Conservation (phyloP, 805 yeast genomes). For the Isabelozyma pseudorhagii region DNA sequence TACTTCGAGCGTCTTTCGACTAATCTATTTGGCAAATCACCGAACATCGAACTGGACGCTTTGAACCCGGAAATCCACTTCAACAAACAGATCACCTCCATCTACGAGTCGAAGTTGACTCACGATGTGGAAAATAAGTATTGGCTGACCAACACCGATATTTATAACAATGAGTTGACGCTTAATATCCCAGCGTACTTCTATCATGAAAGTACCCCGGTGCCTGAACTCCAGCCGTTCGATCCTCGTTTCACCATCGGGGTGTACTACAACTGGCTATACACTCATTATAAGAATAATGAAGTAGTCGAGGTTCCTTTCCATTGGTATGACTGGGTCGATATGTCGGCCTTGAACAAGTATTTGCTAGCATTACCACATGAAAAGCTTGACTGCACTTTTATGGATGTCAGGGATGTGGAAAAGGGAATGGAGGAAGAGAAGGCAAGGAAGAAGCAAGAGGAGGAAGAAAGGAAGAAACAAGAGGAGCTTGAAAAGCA, state of each 20-base stretch:
- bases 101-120: conserved; percentile 10
- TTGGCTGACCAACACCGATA: conserved; percentile 16
- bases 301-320: conserved; percentile 28
- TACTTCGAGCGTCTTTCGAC: neutral
- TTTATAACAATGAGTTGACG: conserved; percentile 2
- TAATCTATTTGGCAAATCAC: neutral
- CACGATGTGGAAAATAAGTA: conserved; percentile 21
- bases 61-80: conserved; percentile 12
- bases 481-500: neutral
- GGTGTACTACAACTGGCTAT: conserved; percentile 14
- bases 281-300: conserved; percentile 3
- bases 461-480: neutral
- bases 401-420: conserved; percentile 36
- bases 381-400: conserved; percentile 36
- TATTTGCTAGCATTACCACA: conserved; percentile 20
- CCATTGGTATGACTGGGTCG: conserved; percentile 58
- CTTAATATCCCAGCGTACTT: conserved; percentile 12
- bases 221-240: conserved; percentile 23
- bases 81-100: conserved; percentile 11
- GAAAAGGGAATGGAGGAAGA: conserved; percentile 4
- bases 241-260: conserved; percentile 31
- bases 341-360: conserved; percentile 39
- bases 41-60: neutral
- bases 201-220: conserved; percentile 1
- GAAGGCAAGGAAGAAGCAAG: conserved; percentile 3